Evolutionary conservation across 352 stramenopile species (phyloP), one percentile per base, ranked within the genome.

Genomic region (Plasmopara muralis): DNA sequence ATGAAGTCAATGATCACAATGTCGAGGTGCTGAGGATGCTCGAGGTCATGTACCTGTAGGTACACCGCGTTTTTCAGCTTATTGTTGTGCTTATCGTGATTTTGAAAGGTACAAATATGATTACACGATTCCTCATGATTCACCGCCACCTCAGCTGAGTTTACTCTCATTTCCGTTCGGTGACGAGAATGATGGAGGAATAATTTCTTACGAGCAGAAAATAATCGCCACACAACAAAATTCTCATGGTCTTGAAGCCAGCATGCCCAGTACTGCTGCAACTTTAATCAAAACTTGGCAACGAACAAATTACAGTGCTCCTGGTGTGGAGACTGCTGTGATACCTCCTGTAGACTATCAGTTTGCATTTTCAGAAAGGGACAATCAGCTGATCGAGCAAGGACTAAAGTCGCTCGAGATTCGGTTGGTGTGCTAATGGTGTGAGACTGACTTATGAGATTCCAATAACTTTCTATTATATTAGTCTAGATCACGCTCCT

Each of bases 401-500:
- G 77, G 77, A 33, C 28, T 45, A 34, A 88, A 88, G 57, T 76
- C 62, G 2, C 63, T 88, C 30, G 75, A 86, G 50, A 85, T 88
- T 55, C 65, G 77, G 77, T 87, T 40, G 34, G 57, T 57, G 9
- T 30, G 31, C 4, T 15, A 25, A 25, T 25, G 20, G 20, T 25
- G 20, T 25, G 20, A 25, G 20, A 25, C 20, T 25, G 20, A 25
- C 20, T 25, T 25, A 3, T 2, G 31, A 35, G 31, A 12, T 12
- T 35, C 31, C 4, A 12, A 12, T 12, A 35, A 1, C 4, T 35
- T 12, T 35, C 31, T 12, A 12, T 35, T 12, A 6, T 4, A 8
- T 35, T 34, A 84, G 74, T 29, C 60, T 89, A 14, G 87, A 89
- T 39, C 70, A 66, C 20, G 60, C 69, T 10, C 78, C 78, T 30